These are phyloP conservation scores for Selaginella tamariscina DNA, from an alignment of 75 land plant genomes.

Conservation along the genomic window DNA sequence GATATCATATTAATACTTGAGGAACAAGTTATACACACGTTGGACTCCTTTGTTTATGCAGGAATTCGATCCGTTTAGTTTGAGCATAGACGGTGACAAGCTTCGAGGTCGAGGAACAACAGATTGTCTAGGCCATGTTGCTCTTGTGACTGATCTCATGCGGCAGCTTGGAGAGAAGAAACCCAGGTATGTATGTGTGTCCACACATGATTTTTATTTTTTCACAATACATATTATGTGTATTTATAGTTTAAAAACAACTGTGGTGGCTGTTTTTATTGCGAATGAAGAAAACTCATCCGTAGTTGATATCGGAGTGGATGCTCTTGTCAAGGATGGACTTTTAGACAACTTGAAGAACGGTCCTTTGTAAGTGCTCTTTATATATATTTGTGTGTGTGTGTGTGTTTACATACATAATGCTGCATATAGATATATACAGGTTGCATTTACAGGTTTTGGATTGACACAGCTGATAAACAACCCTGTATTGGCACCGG, in stretches of 20 bases:
- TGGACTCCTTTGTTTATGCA: slow-evolving; percentile 18
- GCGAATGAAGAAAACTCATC: slow-evolving; percentile 88
- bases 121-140: slow-evolving; percentile 89
- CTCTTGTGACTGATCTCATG: slow-evolving; percentile 81
- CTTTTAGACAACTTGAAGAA: slow-evolving; percentile 58
- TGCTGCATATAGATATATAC: too few relatives aligned
- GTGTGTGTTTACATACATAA: too few relatives aligned
- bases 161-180: slow-evolving; percentile 50
- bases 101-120: slow-evolving; percentile 81
- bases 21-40: too few relatives aligned
- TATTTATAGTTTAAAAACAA: slow-evolving; percentile 46
- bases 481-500: slow-evolving; percentile 97
- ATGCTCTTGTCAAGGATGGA: slow-evolving; percentile 70
- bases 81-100: slow-evolving; percentile 81
- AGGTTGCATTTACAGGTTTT: slow-evolving; percentile 39
- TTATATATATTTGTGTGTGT: not conserved
- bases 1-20: too few relatives aligned
- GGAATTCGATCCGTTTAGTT: slow-evolving; percentile 86
- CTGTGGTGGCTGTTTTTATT: slow-evolving; percentile 85
- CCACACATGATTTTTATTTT: too few relatives aligned
- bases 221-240: too few relatives aligned
- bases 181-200: too few relatives aligned
- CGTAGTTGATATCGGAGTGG: slow-evolving; percentile 61
- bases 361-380: slow-evolving; percentile 71
- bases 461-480: slow-evolving; percentile 91